Percentiles rank a stretch among this genome's conserved stretches.
phyloP scores from a whole-genome alignment of 2,329 filamentous ascomycete species.

The Teratosphaeria zuluensis region DNA sequence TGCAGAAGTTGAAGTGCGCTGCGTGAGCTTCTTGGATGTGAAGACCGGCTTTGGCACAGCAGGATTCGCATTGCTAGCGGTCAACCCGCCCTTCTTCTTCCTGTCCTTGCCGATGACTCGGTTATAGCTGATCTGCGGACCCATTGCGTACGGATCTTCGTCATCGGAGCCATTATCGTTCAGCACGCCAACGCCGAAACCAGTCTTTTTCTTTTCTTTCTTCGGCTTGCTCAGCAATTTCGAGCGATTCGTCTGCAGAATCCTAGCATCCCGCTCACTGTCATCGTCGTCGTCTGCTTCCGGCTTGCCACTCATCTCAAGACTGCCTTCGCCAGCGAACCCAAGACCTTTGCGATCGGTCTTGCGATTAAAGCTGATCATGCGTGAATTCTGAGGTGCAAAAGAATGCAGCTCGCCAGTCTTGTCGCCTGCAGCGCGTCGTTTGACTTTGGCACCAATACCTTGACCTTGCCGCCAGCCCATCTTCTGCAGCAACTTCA shows the following conservation, averaged over 20 bases:
- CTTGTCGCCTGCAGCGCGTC: slow-evolving; percentile 60
- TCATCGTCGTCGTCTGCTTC: slow-evolving; percentile 20
- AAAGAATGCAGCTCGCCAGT: slow-evolving; percentile 57
- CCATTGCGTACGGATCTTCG: slow-evolving; percentile 87
- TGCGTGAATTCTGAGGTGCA: slow-evolving; percentile 67
- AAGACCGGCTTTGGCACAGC: slow-evolving; percentile 55
- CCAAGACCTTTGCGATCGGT: slow-evolving; percentile 63
- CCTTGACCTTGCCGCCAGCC: slow-evolving; percentile 94
- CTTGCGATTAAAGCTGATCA: slow-evolving; percentile 59
- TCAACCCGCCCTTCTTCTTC: slow-evolving; percentile 41
- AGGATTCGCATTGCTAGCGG: slow-evolving; percentile 14
- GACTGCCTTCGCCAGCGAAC: slow-evolving; percentile 48
- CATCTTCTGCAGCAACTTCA: slow-evolving; percentile 80
- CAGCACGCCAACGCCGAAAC: slow-evolving; percentile 77
- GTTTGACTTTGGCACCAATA: slow-evolving; percentile 74
- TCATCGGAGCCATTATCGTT: slow-evolving; percentile 94
- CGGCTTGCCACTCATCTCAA: slow-evolving; percentile 25
- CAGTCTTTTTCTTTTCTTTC: slow-evolving; percentile 49
- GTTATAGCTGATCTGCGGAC: slow-evolving; percentile 82
- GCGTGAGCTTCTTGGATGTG: slow-evolving; percentile 52
- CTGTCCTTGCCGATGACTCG: slow-evolving; percentile 71
- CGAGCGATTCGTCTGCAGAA: slow-evolving; percentile 22
- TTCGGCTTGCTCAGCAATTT: slow-evolving; percentile 21
- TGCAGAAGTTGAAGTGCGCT: slow-evolving; percentile 28
- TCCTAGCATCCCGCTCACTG: slow-evolving; percentile 22